Percentiles rank a stretch among this genome's conserved stretches.
Evolutionary conservation across 2,329 filamentous ascomycete species (phyloP).

Genomic region (Colletotrichum chlorophyti): DNA sequence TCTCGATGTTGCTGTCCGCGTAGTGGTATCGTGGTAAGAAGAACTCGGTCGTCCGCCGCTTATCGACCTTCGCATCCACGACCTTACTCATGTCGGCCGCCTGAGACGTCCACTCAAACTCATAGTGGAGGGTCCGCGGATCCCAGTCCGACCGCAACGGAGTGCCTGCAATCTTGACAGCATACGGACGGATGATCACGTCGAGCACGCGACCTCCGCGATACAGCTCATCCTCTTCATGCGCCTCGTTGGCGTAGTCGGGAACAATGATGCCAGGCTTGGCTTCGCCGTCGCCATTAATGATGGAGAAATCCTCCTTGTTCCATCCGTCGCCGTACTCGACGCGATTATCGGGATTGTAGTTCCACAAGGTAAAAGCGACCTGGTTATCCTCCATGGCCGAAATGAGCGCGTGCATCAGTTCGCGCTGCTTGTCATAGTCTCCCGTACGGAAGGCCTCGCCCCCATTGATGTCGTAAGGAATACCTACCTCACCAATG

Average conservation of each 20-base stretch:
- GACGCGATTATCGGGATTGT: slow-evolving; percentile 45
- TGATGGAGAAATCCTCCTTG: slow-evolving; percentile 49
- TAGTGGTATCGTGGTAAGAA: slow-evolving; percentile 49
- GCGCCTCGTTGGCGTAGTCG: slow-evolving; percentile 41
- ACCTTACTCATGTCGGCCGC: neutral
- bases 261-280: slow-evolving; percentile 35
- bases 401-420: slow-evolving; percentile 46
- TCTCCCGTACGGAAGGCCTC: slow-evolving; percentile 44
- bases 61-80: slow-evolving; percentile 20
- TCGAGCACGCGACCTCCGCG: slow-evolving; percentile 45
- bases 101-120: slow-evolving; percentile 39
- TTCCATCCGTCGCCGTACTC: slow-evolving; percentile 51
- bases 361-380: slow-evolving; percentile 48
- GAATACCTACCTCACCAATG: slow-evolving; percentile 49
- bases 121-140: slow-evolving; percentile 40
- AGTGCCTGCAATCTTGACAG: slow-evolving; percentile 46
- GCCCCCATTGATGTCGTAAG: slow-evolving; percentile 47
- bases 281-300: slow-evolving; percentile 40
- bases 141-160: slow-evolving; percentile 43
- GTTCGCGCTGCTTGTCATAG: slow-evolving; percentile 45
- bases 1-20: slow-evolving; percentile 33
- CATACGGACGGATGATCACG: slow-evolving; percentile 48
- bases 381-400: slow-evolving; percentile 48
- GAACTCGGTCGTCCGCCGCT: slow-evolving; percentile 43
- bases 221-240: slow-evolving; percentile 44